Base-by-base conservation (phyloP, 345 rosid species). In the Sisymbrium altissimum region DNA sequence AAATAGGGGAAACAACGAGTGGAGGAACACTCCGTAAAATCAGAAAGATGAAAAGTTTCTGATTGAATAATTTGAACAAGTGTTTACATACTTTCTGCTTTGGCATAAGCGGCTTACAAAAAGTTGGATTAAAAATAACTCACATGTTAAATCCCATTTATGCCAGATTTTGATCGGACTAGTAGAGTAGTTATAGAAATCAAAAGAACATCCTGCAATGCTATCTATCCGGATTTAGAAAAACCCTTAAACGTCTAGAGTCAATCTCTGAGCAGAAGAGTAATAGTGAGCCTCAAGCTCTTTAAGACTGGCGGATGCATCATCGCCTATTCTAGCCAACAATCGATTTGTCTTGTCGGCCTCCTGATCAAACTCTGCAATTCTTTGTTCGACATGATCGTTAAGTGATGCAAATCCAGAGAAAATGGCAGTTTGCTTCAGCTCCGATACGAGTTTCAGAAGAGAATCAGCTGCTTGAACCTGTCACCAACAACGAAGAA, bases 371-470 rank as follows among this genome's bases (percentile, higher is more conserved):
- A 95, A 88, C 74, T 88, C 89, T 0, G 38, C 78, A 7, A 85
- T 90, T 66, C 96, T 88, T 73, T 86, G 89, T 72, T 92, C 97
- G 0, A 89, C 92, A 72, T 92, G 89, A 58, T 95, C 92, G 43
- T 89, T 90, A 0, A 92, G 88, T 30, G 99, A 92, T n/a, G 99
- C 92, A 71, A 95, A 88, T 65, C 97, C 99, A 0, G 92, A 92
- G 58, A 91, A 95, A 3, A 94, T 87, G 5, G 93, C 93, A 1
- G 97, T 89, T 81, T 89, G 97, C 75, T 94, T 95, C 71, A 94
- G 84, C 72, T 92, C 97, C 0, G 92, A 88, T 46, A 91, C 99
- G 64, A 88, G 81, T 79, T 91, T 94, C 48, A 89, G 87, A 40
- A 95, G 73, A 48, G 99, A 88, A 66, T 92, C 97, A 40, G 97